A percentile compares a stretch with the other conserved stretches of the same genome.
These are phyloP conservation scores for Hypholoma fasciculare DNA, from an alignment of 768 basidiomycete genomes.

Conservation along the genomic window DNA sequence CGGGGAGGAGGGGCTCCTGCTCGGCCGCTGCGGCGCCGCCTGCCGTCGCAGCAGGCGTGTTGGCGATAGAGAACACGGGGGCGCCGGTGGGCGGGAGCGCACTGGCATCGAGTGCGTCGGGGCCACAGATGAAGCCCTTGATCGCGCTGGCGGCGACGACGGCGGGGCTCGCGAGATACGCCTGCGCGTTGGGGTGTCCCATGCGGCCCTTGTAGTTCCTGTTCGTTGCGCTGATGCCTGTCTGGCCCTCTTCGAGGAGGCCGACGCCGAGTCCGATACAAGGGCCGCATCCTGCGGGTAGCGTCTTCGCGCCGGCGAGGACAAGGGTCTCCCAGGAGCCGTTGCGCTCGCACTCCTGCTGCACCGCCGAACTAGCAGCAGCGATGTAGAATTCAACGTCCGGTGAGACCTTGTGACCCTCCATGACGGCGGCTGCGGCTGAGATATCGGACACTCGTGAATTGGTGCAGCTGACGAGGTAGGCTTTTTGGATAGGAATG, in stretches of 20 bases:
- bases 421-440: slow-evolving; percentile 88
- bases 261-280: slow-evolving; percentile 97
- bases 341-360: slow-evolving; percentile 79
- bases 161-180: slow-evolving; percentile 94
- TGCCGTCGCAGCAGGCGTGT: slow-evolving; percentile 27
- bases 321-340: slow-evolving; percentile 91
- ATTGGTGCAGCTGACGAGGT: slow-evolving; percentile 98
- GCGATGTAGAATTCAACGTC: slow-evolving; percentile 98
- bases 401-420: slow-evolving; percentile 75
- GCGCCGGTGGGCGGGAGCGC: slow-evolving; percentile 48
- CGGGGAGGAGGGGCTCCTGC: slow-evolving; percentile 69
- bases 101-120: slow-evolving; percentile 60
- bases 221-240: slow-evolving; percentile 97
- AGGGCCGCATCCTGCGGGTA: slow-evolving; percentile 96
- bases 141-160: slow-evolving; percentile 96
- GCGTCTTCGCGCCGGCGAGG: slow-evolving; percentile 85
- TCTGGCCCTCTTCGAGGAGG: slow-evolving; percentile 90
- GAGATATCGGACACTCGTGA: slow-evolving; percentile 94
- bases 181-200: slow-evolving; percentile 93
- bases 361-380: slow-evolving; percentile 90
- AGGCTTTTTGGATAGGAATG: slow-evolving; percentile 93
- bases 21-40: slow-evolving; percentile 28
- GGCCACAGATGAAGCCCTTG: slow-evolving; percentile 88
- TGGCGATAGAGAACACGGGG: slow-evolving; percentile 58
- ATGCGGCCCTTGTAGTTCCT: slow-evolving; percentile 99